A percentile compares a stretch with the other conserved stretches of the same genome.
phyloP scores from a whole-genome alignment of 495 filamentous ascomycete genomes.

The Lophiotrema nucula region DNA sequence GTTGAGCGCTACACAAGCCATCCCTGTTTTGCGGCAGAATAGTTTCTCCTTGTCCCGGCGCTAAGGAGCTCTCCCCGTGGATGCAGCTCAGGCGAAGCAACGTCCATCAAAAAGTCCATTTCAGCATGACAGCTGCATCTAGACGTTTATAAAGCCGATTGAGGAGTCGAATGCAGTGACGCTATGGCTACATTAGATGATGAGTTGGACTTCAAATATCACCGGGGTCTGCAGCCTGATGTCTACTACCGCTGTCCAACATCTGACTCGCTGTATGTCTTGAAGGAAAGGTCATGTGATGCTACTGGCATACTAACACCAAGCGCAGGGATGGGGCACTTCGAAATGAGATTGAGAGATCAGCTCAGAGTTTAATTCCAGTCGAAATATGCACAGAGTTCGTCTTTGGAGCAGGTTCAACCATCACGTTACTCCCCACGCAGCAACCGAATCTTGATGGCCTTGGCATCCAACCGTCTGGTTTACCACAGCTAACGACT shows the following conservation, averaged over 20 bases:
- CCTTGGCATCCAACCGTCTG: constrained; percentile 13
- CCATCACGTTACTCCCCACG: constrained; percentile 17
- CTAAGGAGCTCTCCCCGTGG: no score
- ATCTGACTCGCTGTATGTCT: neutral
- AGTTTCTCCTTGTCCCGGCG: no score
- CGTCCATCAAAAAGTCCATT: no score
- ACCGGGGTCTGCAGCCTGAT: constrained; percentile 20
- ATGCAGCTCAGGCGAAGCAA: no score
- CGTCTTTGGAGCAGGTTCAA: constrained; percentile 18
- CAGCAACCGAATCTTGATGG: constrained; percentile 20
- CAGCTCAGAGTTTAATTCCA: constrained; percentile 17
- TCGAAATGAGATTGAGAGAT: constrained; percentile 22
- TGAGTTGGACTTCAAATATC: constrained; percentile 14
- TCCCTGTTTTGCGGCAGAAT: no score
- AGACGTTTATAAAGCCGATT: no score
- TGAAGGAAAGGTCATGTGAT: neutral
- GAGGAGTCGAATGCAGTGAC: neutral
- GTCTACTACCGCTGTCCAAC: constrained; percentile 29
- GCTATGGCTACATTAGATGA: constrained; percentile 19
- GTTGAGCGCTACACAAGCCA: no score
- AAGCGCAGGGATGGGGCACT: neutral
- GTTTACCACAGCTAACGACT: constrained; percentile 10
- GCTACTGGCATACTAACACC: neutral
- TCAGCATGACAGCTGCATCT: no score
- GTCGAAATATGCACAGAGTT: constrained; percentile 23